A percentile compares a stretch with the other conserved stretches of the same genome.
phyloP scores from a whole-genome alignment of 306 rosid genomes.

The Cercis canadensis region DNA sequence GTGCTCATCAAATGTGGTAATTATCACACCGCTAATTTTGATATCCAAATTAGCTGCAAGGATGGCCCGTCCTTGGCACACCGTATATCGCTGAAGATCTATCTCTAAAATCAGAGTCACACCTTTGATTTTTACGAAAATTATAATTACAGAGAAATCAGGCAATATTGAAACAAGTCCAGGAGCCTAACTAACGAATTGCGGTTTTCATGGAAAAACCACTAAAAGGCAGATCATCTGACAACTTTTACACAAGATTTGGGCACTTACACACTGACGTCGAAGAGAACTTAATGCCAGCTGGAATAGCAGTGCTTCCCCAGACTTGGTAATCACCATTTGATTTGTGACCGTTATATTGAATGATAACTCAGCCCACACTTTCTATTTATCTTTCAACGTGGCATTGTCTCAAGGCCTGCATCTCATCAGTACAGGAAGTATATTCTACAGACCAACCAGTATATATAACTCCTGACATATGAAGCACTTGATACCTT shows the following conservation, averaged over 20 bases:
- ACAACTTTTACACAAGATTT: slow-evolving; percentile 43
- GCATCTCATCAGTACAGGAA: slow-evolving; percentile 43
- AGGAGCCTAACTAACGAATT: slow-evolving; percentile 26
- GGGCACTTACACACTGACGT: slow-evolving; percentile 35
- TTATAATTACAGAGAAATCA: neutral
- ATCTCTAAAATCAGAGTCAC: slow-evolving; percentile 12
- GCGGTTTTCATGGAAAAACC: slow-evolving; percentile 31
- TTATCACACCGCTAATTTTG: slow-evolving; percentile 13
- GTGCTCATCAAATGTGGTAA: slow-evolving; percentile 17
- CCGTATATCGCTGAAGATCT: slow-evolving; percentile 15
- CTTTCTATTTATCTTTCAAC: slow-evolving; percentile 38
- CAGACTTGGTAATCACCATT: slow-evolving; percentile 31
- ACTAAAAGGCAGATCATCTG: slow-evolving; percentile 32
- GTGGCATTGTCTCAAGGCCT: slow-evolving; percentile 43
- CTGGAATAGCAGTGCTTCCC: slow-evolving; percentile 38
- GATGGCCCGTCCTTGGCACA: slow-evolving; percentile 18
- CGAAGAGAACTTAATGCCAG: slow-evolving; percentile 37
- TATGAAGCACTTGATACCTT: slow-evolving; percentile 59
- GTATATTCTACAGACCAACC: slow-evolving; percentile 31
- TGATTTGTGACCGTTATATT: slow-evolving; percentile 32
- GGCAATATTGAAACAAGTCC: slow-evolving; percentile 30
- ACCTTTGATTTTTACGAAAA: slow-evolving; percentile 23
- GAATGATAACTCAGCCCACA: slow-evolving; percentile 21
- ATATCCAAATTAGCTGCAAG: slow-evolving; percentile 20
- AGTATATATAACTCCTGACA: slow-evolving; percentile 34